Evolutionary conservation across 129 eudicot genomes (phyloP).

Genomic region (Artemisia annua): DNA sequence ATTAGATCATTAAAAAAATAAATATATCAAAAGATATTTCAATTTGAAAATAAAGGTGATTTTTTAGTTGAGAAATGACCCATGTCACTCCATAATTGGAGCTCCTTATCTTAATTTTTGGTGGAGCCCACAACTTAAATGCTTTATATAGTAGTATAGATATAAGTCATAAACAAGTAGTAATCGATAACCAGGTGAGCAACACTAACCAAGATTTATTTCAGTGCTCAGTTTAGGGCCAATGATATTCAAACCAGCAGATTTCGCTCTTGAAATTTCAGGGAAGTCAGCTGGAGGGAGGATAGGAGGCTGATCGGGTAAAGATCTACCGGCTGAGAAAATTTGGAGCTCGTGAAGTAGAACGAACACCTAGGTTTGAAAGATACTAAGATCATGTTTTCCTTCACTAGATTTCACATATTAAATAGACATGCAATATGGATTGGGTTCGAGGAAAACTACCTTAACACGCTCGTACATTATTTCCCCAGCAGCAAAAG

Average conservation of each 20-base stretch:
- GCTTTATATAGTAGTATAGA: too few relatives aligned
- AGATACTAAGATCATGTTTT: conserved; percentile 5
- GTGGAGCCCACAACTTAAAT: too few relatives aligned
- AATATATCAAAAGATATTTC: too few relatives aligned
- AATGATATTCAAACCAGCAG: conserved; percentile 55
- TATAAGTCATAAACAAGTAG: too few relatives aligned
- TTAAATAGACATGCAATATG: conserved; percentile 1
- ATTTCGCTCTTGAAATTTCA: conserved; percentile 67
- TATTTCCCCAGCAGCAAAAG: conserved; percentile 85
- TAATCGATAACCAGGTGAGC: conserved; percentile 14
- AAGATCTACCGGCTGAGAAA: conserved; percentile 49
- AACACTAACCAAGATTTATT: conserved; percentile 71
- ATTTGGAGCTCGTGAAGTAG: conserved; percentile 80
- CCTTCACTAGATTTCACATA: conserved; percentile 10
- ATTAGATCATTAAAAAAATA: too few relatives aligned
- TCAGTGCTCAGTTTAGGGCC: conserved; percentile 70
- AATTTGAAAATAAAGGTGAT: too few relatives aligned
- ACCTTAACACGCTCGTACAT: conserved; percentile 89
- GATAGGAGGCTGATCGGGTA: conserved; percentile 78
- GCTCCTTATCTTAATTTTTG: too few relatives aligned
- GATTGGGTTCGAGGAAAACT: conserved; percentile 23
- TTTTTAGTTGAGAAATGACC: too few relatives aligned
- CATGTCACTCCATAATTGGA: too few relatives aligned
- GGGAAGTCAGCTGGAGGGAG: conserved; percentile 49
- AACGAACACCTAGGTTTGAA: conserved; percentile 50